A percentile compares a stretch with the other conserved stretches of the same genome.
These are phyloP conservation scores for Leccinum pachyderme DNA, from an alignment of 1,284 basidiomycete species.

Conservation along the genomic window DNA sequence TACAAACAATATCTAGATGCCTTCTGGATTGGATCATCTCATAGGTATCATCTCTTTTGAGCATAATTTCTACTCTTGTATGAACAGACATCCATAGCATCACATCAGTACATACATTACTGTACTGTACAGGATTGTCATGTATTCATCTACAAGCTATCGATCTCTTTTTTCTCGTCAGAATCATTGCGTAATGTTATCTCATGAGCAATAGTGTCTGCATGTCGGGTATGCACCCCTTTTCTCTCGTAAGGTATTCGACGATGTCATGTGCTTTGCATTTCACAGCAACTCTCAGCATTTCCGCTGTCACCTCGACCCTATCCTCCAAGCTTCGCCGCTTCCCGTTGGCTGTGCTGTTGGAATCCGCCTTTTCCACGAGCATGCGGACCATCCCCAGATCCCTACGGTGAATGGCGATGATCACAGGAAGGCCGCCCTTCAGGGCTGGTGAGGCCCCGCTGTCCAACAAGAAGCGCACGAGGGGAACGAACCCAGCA, in stretches of 20 bases:
- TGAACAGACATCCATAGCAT: conserved; percentile 25
- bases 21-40: conserved; percentile 2
- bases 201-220: conserved; percentile 55
- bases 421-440: conserved; percentile 59
- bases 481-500: conserved; percentile 58
- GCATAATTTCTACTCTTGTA: conserved; percentile 9
- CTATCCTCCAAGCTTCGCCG: conserved; percentile 59
- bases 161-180: background rate
- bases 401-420: conserved; percentile 73
- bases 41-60: conserved; percentile 10
- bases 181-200: conserved; percentile 9
- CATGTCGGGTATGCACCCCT: conserved; percentile 72
- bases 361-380: conserved; percentile 53
- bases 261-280: conserved; percentile 65
- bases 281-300: conserved; percentile 66
- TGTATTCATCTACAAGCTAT: background rate
- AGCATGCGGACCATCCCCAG: conserved; percentile 68
- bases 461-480: conserved; percentile 66
- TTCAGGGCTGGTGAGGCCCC: conserved; percentile 69
- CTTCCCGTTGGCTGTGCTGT: conserved; percentile 38
- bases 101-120: conserved; percentile 17
- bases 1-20: conserved; percentile 5
- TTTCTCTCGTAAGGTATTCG: conserved; percentile 73
- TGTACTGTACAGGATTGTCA: conserved; percentile 18
- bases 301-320: conserved; percentile 48